Conservation (phyloP, 1,284 basidiomycete genomes). For the Neotropicomus parvogracilis region DNA sequence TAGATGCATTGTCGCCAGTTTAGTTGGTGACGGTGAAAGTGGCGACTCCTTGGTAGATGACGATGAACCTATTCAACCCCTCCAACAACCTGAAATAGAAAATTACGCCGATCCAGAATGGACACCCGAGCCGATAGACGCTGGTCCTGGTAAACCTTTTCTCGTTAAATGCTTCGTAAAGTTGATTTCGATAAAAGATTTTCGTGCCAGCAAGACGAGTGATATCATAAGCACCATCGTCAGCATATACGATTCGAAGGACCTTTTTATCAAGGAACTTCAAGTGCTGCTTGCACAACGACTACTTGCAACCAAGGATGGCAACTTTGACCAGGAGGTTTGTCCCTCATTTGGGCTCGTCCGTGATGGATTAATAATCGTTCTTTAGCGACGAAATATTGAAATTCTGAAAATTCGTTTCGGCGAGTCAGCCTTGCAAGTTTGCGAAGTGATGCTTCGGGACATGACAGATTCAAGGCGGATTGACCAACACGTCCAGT, state of each 20-base stretch:
- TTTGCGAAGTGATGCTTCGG: constrained; percentile 94
- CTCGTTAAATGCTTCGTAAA: constrained; percentile 1
- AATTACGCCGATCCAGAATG: constrained; percentile 87
- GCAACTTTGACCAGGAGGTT: constrained; percentile 82
- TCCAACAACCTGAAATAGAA: constrained; percentile 72
- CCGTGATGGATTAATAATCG: background rate
- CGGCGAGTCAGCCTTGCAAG: constrained; percentile 84
- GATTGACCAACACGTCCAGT: constrained; percentile 80
- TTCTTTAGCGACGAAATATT: constrained; percentile 74
- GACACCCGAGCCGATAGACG: constrained; percentile 92
- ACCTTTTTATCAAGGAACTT: constrained; percentile 90
- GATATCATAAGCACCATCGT: constrained; percentile 93
- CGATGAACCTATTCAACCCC: constrained; percentile 70
- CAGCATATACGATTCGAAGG: constrained; percentile 93
- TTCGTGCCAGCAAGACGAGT: constrained; percentile 81
- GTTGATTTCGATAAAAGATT: constrained; percentile 51
- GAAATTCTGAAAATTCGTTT: constrained; percentile 93
- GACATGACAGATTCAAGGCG: constrained; percentile 93
- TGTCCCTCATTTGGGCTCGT: constrained; percentile 18
- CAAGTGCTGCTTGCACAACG: constrained; percentile 85
- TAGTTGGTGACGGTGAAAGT: constrained; percentile 83
- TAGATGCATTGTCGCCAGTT: constrained; percentile 84
- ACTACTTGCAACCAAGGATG: constrained; percentile 74
- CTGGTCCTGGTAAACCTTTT: constrained; percentile 56
- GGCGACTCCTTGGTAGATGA: constrained; percentile 79